Conservation (phyloP, 2,329 filamentous ascomycete genomes). For the Septoria linicola region DNA sequence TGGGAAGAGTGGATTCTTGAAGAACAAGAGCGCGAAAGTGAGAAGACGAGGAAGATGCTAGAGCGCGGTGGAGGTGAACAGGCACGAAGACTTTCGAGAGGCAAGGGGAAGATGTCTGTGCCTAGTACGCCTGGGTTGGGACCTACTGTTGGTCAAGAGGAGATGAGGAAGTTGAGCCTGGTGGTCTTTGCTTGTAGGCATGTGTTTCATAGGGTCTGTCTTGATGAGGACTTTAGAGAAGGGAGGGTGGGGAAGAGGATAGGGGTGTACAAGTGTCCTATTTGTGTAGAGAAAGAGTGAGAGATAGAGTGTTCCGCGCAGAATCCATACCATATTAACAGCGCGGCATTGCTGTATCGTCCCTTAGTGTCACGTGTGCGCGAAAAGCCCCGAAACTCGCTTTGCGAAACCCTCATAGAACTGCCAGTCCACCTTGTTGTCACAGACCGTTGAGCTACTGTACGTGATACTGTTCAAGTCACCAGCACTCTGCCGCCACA, state of each 20-base stretch:
- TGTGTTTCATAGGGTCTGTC: conserved; percentile 67
- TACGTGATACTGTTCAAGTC: no score
- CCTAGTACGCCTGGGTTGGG: conserved; percentile 40
- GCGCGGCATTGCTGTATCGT: no score
- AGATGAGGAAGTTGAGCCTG: conserved; percentile 48
- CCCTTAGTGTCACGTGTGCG: no score
- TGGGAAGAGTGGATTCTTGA: conserved; percentile 79
- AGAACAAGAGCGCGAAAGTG: conserved; percentile 45
- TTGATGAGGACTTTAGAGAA: conserved; percentile 50
- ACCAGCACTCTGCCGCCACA: no score
- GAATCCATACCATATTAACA: no score
- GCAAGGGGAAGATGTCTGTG: conserved; percentile 54
- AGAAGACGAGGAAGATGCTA: conserved; percentile 44
- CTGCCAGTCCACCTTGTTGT: no score
- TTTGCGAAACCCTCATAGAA: no score
- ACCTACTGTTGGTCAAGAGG: conserved; percentile 41
- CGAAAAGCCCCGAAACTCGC: no score
- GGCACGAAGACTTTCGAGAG: conserved; percentile 46
- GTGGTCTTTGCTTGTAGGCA: conserved; percentile 70
- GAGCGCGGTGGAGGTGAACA: conserved; percentile 39
- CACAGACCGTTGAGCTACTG: no score
- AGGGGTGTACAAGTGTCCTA: conserved; percentile 36
- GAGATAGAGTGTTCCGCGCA: no score
- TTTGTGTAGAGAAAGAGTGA: conserved; percentile 30
- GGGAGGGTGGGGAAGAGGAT: conserved; percentile 14